Conservation (phyloP, 2,329 filamentous ascomycete species). For the Cercospora berteroae region DNA sequence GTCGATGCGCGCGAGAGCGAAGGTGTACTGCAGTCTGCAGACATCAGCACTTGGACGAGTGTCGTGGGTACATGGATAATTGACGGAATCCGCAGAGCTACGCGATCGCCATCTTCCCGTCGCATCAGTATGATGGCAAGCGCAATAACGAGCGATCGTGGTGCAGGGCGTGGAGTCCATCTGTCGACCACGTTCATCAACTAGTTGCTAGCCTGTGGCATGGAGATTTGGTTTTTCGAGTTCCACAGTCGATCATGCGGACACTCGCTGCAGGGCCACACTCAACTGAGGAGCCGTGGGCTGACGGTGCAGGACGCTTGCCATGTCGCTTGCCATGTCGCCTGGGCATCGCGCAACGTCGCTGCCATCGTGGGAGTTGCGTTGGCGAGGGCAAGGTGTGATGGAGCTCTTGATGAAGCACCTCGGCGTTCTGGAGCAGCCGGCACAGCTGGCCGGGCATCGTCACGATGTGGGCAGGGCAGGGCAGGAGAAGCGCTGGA, state of each 20-base stretch:
- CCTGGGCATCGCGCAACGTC: background rate
- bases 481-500: background rate
- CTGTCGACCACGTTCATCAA: background rate
- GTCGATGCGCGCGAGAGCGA: background rate
- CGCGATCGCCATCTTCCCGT: background rate
- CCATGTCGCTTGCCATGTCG: background rate
- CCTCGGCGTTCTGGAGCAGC: background rate
- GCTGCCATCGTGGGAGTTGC: background rate
- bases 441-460: background rate
- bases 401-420: background rate
- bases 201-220: background rate
- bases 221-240: background rate
- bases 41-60: background rate
- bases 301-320: background rate
- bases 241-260: constrained; percentile 2
- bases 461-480: background rate
- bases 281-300: background rate
- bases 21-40: background rate
- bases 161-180: background rate
- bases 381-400: background rate
- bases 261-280: background rate
- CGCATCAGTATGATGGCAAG: background rate
- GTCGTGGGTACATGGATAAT: background rate
- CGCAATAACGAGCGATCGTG: background rate
- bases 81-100: background rate